These are phyloP conservation scores for Metschnikowia drakensbergensis DNA, from an alignment of 805 yeast species.

Conservation along the genomic window DNA sequence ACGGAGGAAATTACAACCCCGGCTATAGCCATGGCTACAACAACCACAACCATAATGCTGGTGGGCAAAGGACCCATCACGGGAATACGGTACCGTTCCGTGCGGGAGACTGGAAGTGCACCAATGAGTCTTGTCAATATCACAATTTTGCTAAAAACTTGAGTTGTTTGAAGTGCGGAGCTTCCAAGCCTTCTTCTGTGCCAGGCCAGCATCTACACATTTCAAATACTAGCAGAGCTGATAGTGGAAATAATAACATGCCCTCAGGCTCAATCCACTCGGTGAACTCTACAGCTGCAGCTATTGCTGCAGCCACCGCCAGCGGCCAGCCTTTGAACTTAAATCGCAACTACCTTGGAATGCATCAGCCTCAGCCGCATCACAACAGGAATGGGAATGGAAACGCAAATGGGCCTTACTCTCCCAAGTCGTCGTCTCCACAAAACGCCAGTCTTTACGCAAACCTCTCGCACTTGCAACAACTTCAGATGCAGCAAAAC, in stretches of 20 bases:
- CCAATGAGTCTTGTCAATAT: constrained; percentile 71
- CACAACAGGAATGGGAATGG: constrained; percentile 13
- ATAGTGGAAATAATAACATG: constrained; percentile 8
- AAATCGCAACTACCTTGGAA: constrained; percentile 27
- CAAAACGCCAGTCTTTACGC: constrained; percentile 16
- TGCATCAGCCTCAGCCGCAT: constrained; percentile 36
- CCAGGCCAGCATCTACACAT: constrained; percentile 12
- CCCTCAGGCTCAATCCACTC: constrained; percentile 19
- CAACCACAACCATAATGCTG: constrained; percentile 15
- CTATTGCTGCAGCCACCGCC: constrained; percentile 47
- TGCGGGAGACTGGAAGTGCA: constrained; percentile 96
- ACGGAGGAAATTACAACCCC: constrained; percentile 13
- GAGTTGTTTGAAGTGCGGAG: constrained; percentile 84
- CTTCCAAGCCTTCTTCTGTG: constrained; percentile 48
- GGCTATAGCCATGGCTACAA: constrained; percentile 15
- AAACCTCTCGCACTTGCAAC: constrained; percentile 19
- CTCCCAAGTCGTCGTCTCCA: constrained; percentile 12
- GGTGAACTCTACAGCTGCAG: constrained; percentile 43
- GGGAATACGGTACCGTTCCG: constrained; percentile 77
- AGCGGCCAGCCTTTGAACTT: constrained; percentile 44
- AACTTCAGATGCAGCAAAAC: constrained; percentile 19
- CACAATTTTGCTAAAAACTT: constrained; percentile 92
- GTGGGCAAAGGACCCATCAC: constrained; percentile 18
- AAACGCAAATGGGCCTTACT: constrained; percentile 1
- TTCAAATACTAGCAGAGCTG: constrained; percentile 6